These are phyloP conservation scores for Filobasidium wieringae DNA, from an alignment of 768 basidiomycete genomes.

Conservation along the genomic window DNA sequence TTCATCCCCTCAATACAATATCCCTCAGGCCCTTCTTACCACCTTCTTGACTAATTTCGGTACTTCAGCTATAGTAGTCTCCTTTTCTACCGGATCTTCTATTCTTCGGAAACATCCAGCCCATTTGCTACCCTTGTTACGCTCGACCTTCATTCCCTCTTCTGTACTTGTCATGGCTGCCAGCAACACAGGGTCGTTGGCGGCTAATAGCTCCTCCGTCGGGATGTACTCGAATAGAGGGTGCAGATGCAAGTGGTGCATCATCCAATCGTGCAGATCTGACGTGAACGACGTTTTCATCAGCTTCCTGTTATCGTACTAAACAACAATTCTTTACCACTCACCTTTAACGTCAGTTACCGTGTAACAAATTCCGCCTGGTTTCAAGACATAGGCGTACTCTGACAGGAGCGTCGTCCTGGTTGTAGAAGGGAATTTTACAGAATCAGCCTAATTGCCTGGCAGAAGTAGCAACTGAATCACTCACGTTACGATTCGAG, in stretches of 20 bases:
- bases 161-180: conserved; percentile 69
- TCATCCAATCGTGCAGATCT: conserved; percentile 94
- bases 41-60: background rate
- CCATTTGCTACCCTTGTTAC: conserved; percentile 84
- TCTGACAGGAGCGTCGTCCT: conserved; percentile 87
- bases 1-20: background rate
- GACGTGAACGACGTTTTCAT: background rate
- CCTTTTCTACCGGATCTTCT: conserved; percentile 23
- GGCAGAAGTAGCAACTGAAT: background rate
- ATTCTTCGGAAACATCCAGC: conserved; percentile 77
- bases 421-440: background rate
- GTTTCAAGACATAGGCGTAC: conserved; percentile 83
- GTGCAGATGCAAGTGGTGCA: conserved; percentile 68
- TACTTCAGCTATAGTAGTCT: background rate
- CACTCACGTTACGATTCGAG: conserved; percentile 74
- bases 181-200: conserved; percentile 29
- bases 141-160: conserved; percentile 91
- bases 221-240: conserved; percentile 74
- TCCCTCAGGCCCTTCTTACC: background rate
- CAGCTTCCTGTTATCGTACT: background rate
- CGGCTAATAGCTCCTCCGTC: conserved; percentile 54
- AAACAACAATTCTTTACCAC: background rate
- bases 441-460: background rate
- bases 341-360: conserved; percentile 76
- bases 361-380: conserved; percentile 93